Conservation (phyloP, 164 flowering plant genomes). For the Litsea cubeba region DNA sequence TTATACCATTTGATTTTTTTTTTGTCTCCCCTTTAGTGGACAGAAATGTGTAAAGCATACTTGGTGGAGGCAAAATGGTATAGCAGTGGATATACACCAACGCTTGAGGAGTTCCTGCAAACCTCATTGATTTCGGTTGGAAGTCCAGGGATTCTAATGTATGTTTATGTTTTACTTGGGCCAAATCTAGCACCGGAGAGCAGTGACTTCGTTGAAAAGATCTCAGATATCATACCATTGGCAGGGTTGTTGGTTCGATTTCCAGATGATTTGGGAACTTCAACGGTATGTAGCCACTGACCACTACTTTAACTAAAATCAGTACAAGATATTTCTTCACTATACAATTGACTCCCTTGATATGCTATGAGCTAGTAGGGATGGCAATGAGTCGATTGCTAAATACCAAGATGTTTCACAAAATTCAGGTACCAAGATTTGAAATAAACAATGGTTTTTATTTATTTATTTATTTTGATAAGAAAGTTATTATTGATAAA, state of each 20-base stretch:
- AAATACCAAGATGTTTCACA: no score
- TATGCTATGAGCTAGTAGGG: no score
- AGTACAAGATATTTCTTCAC: no score
- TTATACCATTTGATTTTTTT: no score
- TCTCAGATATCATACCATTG: slow-evolving; percentile 12
- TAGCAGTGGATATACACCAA: slow-evolving; percentile 29
- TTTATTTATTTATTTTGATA: no score
- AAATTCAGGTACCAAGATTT: no score
- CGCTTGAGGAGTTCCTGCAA: slow-evolving; percentile 32
- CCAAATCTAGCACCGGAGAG: slow-evolving; percentile 9
- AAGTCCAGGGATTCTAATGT: slow-evolving; percentile 24
- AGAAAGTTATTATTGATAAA: no score
- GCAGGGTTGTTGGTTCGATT: slow-evolving; percentile 29
- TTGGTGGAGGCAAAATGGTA: slow-evolving; percentile 52
- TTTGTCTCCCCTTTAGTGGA: slow-evolving; percentile 29
- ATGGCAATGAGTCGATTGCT: no score
- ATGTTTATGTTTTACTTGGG: slow-evolving; percentile 19
- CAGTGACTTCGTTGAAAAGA: slow-evolving; percentile 7
- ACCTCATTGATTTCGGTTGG: slow-evolving; percentile 47
- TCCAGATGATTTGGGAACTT: slow-evolving; percentile 32
- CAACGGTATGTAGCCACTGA: slow-evolving; percentile 16
- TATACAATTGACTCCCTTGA: no score
- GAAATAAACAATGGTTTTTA: no score
- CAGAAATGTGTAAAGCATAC: slow-evolving; percentile 34
- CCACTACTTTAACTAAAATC: no score